Conservation (phyloP, 1,284 basidiomycete genomes). For the Ganoderma meredithae region DNA sequence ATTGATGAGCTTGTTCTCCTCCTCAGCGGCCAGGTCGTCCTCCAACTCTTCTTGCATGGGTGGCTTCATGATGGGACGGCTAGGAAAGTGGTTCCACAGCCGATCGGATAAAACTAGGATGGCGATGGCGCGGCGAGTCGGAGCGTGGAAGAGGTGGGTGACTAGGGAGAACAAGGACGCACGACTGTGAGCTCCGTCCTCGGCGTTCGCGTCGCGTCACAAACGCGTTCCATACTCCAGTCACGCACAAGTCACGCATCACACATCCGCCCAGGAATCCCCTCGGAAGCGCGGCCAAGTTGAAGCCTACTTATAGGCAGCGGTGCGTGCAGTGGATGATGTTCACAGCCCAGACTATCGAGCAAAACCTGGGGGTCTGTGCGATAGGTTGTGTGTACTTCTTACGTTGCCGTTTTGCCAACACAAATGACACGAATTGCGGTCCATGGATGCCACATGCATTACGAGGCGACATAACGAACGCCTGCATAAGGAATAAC, state of each 20-base stretch:
- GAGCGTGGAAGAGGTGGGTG: slow-evolving; percentile 15
- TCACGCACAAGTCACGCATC: slow-evolving; percentile 14
- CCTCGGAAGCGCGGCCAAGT: neutral
- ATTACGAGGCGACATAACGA: slow-evolving; percentile 16
- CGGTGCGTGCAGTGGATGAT: neutral
- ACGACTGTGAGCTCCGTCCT: slow-evolving; percentile 2
- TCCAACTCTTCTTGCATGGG: slow-evolving; percentile 77
- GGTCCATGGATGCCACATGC: slow-evolving; percentile 5
- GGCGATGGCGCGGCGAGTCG: neutral
- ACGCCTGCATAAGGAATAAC: slow-evolving; percentile 13
- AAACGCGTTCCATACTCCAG: slow-evolving; percentile 27
- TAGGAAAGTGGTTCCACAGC: too few species aligned
- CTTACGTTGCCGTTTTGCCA: neutral
- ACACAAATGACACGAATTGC: neutral
- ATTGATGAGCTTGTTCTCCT: slow-evolving; percentile 92
- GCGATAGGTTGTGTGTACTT: neutral
- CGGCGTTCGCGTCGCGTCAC: slow-evolving; percentile 35
- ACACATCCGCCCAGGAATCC: neutral
- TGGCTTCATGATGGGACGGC: slow-evolving; percentile 56
- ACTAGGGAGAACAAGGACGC: slow-evolving; percentile 24
- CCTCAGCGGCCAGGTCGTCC: slow-evolving; percentile 82
- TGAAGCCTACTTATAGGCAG: neutral
- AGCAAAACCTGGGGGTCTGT: neutral
- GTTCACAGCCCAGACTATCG: neutral
- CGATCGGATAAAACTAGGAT: neutral